phyloP scores from a whole-genome alignment of 768 basidiomycete species.

The Hericium rajendrae region DNA sequence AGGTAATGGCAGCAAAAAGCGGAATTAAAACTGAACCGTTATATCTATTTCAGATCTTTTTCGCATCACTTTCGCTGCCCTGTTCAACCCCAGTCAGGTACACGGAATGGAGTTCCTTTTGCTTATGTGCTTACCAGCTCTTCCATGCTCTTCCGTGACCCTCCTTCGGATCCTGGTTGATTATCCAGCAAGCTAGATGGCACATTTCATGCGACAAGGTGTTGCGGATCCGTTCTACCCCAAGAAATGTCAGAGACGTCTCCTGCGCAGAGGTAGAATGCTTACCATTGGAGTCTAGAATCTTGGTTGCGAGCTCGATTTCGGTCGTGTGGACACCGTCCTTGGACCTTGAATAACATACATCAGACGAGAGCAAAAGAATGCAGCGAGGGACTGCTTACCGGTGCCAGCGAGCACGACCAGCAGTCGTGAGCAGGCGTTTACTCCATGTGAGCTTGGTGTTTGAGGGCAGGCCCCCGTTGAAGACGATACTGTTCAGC shows the following conservation, averaged over 20 bases:
- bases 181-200: conserved; percentile 80
- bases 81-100: conserved; percentile 17
- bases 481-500: conserved; percentile 11
- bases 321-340: conserved; percentile 50
- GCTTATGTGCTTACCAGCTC: conserved; percentile 40
- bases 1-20: neutral
- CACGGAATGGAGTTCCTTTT: neutral
- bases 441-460: conserved; percentile 12
- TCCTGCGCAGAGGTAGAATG: neutral
- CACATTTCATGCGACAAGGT: conserved; percentile 91
- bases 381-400: neutral
- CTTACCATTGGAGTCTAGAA: conserved; percentile 67
- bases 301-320: conserved; percentile 78
- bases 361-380: neutral
- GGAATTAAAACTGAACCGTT: conserved; percentile 37
- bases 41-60: conserved; percentile 61
- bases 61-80: conserved; percentile 67
- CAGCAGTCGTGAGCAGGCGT: conserved; percentile 12
- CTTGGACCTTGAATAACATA: conserved; percentile 29
- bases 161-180: conserved; percentile 60
- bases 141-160: conserved; percentile 69
- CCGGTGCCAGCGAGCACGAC: conserved; percentile 14
- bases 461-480: conserved; percentile 4
- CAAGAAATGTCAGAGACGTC: neutral
- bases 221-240: conserved; percentile 64